phyloP scores from a whole-genome alignment of 2,329 filamentous ascomycete genomes.

The Shiraia sp. region DNA sequence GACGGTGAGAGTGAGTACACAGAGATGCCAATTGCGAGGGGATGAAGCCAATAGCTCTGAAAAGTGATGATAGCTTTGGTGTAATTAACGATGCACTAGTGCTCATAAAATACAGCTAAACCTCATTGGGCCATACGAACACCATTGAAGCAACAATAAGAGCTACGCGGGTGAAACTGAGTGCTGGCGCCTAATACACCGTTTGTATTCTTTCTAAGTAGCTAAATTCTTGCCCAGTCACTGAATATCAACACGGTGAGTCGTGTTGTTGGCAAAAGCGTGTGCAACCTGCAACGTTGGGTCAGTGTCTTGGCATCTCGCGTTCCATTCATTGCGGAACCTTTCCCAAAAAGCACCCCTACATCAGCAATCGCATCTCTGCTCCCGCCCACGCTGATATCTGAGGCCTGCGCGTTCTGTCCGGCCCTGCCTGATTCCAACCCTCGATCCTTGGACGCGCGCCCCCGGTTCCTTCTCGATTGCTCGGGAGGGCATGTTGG shows the following conservation, averaged over 20 bases:
- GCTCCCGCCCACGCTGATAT: conserved; percentile 11
- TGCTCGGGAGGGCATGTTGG: conserved; percentile 15
- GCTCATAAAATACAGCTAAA: conserved; percentile 3
- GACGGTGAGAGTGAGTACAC: conserved; percentile 7
- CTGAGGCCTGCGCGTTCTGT: conserved; percentile 16
- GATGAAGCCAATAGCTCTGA: conserved; percentile 9
- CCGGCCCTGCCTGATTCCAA: background rate
- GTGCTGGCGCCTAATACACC: too few species aligned
- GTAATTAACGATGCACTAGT: conserved; percentile 16
- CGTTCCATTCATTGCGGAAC: conserved; percentile 31
- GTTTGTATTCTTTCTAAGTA: too few species aligned
- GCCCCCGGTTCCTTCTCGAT: conserved; percentile 1
- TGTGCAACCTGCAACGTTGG: conserved; percentile 14
- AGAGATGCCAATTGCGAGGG: conserved; percentile 17
- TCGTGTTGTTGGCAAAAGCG: conserved; percentile 3
- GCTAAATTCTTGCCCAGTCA: background rate
- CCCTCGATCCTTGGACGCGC: conserved; percentile 1
- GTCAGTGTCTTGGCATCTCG: conserved; percentile 27
- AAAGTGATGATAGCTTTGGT: conserved; percentile 11
- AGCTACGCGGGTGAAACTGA: background rate
- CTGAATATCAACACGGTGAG: background rate
- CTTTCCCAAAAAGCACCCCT: conserved; percentile 25
- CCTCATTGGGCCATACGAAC: background rate
- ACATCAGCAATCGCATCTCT: conserved; percentile 20
- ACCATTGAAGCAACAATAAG: background rate